These are phyloP conservation scores for Camillea tinctor DNA, from an alignment of 2,329 filamentous ascomycete genomes.

Conservation along the genomic window DNA sequence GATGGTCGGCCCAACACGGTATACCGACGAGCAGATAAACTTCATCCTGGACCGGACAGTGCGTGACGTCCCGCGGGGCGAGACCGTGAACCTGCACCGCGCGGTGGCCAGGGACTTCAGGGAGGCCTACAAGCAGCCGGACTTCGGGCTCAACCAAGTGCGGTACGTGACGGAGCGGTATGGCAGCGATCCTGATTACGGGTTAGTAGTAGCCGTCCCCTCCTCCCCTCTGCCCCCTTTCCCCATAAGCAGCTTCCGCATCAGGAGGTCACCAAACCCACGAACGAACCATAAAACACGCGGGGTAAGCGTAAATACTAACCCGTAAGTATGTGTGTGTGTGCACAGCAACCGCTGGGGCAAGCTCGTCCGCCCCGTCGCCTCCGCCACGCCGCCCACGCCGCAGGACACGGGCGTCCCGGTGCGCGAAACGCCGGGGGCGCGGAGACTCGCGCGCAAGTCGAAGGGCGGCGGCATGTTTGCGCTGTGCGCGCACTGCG, in stretches of 20 bases:
- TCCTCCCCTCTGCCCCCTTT: neutral
- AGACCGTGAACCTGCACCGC: constrained; percentile 1
- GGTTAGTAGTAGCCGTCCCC: constrained; percentile 28
- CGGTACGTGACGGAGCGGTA: constrained; percentile 43
- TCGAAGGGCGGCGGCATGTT: neutral
- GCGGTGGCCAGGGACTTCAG: constrained; percentile 4
- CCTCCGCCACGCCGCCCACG: neutral
- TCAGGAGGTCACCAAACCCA: neutral
- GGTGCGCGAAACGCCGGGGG: neutral
- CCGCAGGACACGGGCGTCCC: neutral
- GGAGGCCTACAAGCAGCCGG: neutral
- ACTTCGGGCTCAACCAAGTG: constrained; percentile 32
- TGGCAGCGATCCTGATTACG: constrained; percentile 38
- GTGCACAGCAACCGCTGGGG: constrained; percentile 2
- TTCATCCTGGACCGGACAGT: constrained; percentile 15
- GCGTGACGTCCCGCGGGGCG: neutral
- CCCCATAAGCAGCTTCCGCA: neutral
- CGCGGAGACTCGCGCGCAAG: neutral
- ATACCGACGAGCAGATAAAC: constrained; percentile 19
- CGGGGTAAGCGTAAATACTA: neutral
- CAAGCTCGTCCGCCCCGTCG: neutral
- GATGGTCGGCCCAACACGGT: constrained; percentile 16
- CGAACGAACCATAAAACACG: too few relatives aligned
- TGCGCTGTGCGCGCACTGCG: neutral
- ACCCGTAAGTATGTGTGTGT: neutral